Evolutionary conservation across 805 yeast genomes (phyloP).

Genomic region (Tetrapisispora namnaoensis): DNA sequence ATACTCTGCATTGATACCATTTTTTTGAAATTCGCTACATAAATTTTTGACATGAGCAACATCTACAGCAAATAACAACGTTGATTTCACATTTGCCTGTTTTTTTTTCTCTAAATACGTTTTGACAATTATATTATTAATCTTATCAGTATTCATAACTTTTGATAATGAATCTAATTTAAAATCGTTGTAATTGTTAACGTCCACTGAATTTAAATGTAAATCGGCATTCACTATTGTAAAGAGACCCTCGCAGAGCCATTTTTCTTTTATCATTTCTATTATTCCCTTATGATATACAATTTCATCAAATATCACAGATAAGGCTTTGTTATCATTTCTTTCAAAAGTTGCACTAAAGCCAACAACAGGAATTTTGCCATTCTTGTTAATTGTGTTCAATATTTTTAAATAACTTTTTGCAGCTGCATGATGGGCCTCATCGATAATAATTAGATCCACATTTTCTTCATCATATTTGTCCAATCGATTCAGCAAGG

Average conservation of each 20-base stretch:
- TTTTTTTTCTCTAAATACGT: slow-evolving; percentile 41
- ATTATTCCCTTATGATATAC: slow-evolving; percentile 58
- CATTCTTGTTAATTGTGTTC: slow-evolving; percentile 44
- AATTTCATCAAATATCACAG: slow-evolving; percentile 56
- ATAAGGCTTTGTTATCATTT: slow-evolving; percentile 56
- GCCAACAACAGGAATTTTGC: slow-evolving; percentile 54
- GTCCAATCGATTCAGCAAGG: slow-evolving; percentile 41
- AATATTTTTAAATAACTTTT: slow-evolving; percentile 50
- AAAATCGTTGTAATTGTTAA: slow-evolving; percentile 45
- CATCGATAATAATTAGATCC: slow-evolving; percentile 74
- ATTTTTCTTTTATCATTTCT: slow-evolving; percentile 58
- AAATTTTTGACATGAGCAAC: slow-evolving; percentile 53
- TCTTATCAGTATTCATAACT: slow-evolving; percentile 43
- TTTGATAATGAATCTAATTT: slow-evolving; percentile 39
- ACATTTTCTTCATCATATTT: slow-evolving; percentile 44
- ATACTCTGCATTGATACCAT: slow-evolving; percentile 60
- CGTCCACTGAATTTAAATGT: slow-evolving; percentile 33
- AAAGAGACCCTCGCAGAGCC: slow-evolving; percentile 61
- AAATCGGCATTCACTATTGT: slow-evolving; percentile 44
- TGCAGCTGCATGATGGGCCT: slow-evolving; percentile 88
- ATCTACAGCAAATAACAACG: slow-evolving; percentile 72
- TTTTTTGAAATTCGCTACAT: slow-evolving; percentile 40
- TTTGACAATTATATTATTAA: slow-evolving; percentile 45
- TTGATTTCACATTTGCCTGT: slow-evolving; percentile 37
- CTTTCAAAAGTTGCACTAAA: slow-evolving; percentile 83